Conservation (phyloP, 164 flowering plant species). For the Piper longum region DNA sequence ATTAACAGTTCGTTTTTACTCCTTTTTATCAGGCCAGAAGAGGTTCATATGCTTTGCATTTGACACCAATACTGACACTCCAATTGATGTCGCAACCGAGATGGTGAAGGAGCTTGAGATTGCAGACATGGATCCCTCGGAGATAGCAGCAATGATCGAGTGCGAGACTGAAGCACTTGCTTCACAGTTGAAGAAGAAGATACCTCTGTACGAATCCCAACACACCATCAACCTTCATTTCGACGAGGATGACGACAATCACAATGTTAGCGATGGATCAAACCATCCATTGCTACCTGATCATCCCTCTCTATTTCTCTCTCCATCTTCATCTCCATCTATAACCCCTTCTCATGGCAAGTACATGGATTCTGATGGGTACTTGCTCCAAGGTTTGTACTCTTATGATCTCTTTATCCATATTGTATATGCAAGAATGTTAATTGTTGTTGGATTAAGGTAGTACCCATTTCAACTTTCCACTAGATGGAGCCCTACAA, state of each 20-base stretch:
- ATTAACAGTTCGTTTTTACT: too few species aligned
- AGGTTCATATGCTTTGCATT: slow-evolving; percentile 62
- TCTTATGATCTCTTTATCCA: too few species aligned
- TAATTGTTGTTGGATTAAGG: neutral
- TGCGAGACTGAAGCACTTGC: slow-evolving; percentile 41
- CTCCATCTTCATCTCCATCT: slow-evolving; percentile 24
- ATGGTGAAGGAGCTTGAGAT: slow-evolving; percentile 84
- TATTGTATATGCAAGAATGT: too few species aligned
- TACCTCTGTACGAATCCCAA: slow-evolving; percentile 4
- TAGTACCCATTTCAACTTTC: neutral
- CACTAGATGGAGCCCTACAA: neutral
- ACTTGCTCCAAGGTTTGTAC: slow-evolving; percentile 44
- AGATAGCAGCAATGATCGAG: slow-evolving; percentile 68
- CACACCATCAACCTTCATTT: slow-evolving; percentile 26
- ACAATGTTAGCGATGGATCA: slow-evolving; percentile 10
- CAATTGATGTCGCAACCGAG: slow-evolving; percentile 67
- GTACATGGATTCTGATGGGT: slow-evolving; percentile 2
- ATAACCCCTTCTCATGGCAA: slow-evolving; percentile 1
- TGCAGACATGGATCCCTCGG: slow-evolving; percentile 49
- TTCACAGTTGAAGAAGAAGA: slow-evolving; percentile 30
- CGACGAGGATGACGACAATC: slow-evolving; percentile 9
- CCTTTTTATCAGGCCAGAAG: slow-evolving; percentile 21
- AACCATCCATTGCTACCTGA: slow-evolving; percentile 20
- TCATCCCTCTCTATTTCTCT: slow-evolving; percentile 38
- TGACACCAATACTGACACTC: slow-evolving; percentile 48